Evolutionary conservation across 2,329 filamentous ascomycete genomes (phyloP), one percentile per base, ranked within the genome.

Genomic region (Fusarium newnesense): DNA sequence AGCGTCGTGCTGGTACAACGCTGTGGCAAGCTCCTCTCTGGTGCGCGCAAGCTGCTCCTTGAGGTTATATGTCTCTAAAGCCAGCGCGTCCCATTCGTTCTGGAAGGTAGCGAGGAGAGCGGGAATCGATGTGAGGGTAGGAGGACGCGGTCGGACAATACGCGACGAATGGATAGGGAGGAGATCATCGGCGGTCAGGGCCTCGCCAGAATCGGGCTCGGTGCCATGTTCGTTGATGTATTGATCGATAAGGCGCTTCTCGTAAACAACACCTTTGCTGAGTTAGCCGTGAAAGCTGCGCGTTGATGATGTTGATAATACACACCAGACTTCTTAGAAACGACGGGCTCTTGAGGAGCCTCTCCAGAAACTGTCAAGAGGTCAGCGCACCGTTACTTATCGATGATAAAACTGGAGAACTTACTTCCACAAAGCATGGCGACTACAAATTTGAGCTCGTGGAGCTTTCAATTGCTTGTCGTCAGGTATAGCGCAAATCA

Each of bases 21-120:
- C 94, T 3, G 94, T 96, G 64, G 94, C 94, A 64, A 99, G 90
- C 85, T 99, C 96, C 84, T 98, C 95, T 74, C 96, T 89, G 46
- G 95, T 97, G 81, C 97, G 94, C 58, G 92, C 89, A 70, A 99
- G 87, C 80, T 97, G 94, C 82, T 98, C 94, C 84, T 94, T 93
- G 68, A 98, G 85, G 75, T 94, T 96, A 82, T 95, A 98, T 57
- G 94, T 94, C 84, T 99, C 96, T 40, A 98, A 87, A 18, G 96
- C 94, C 49, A 98, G 85, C 13, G 95, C 92, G 81, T 99, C 96
- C 96, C 96, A 99, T 87, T 99, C 96, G 82, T 97, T 97, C 82
- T 99, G 96, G 82, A 99, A 98, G 43, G 95, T 93, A 56, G 94
- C 93, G 63, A 99, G 92, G 63, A 99, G 90, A 24, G 96, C 95